These are phyloP conservation scores for Ulvella scutata DNA, from an alignment of 139 green algal genomes.

Conservation along the genomic window DNA sequence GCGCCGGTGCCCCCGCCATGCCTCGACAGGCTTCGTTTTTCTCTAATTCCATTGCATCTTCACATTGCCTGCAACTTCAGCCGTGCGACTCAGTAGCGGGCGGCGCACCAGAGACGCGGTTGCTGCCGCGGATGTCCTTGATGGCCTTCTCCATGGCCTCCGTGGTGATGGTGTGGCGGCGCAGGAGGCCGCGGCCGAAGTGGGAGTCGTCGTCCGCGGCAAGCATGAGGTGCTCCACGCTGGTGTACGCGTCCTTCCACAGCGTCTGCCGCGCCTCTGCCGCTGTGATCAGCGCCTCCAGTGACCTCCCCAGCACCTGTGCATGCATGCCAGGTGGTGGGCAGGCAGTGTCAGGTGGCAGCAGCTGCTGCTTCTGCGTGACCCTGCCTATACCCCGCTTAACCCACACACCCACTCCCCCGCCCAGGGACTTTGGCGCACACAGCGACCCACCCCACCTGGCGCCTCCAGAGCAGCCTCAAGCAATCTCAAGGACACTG, in stretches of 20 bases:
- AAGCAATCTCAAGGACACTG: too few species aligned
- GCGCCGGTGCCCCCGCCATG: not conserved
- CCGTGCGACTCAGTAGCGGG: not conserved
- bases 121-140: constrained; percentile 55
- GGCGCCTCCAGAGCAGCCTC: too few species aligned
- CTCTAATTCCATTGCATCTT: too few species aligned
- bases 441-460: too few species aligned
- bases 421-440: too few species aligned
- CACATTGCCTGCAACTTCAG: too few species aligned
- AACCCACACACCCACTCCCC: too few species aligned
- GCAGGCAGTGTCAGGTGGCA: too few species aligned
- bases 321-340: too few species aligned
- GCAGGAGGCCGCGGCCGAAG: constrained; percentile 54
- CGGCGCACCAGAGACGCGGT: constrained; percentile 32
- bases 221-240: constrained; percentile 89
- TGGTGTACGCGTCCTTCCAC: constrained; percentile 71
- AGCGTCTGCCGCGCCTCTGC: constrained; percentile 55
- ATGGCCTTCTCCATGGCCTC: constrained; percentile 50
- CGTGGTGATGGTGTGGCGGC: constrained; percentile 37
- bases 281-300: constrained; percentile 72
- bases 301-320: constrained; percentile 79
- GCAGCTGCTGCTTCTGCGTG: too few species aligned
- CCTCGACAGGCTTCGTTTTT: not conserved
- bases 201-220: constrained; percentile 61
- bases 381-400: too few species aligned